Percentiles rank a stretch among this genome's conserved stretches.
phyloP scores from a whole-genome alignment of 306 rosid species.

The Carpinus viminea region DNA sequence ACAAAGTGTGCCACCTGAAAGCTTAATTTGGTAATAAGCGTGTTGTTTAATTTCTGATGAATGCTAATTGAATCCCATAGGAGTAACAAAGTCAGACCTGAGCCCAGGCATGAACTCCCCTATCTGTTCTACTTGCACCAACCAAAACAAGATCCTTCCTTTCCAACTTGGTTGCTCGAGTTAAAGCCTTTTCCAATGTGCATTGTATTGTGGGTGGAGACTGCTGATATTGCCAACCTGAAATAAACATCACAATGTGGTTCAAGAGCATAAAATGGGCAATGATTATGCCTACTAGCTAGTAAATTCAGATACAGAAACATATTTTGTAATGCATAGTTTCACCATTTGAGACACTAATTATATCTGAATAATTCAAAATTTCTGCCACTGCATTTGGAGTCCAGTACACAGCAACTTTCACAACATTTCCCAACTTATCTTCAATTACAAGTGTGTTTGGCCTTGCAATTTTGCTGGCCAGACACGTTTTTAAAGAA shows the following conservation, averaged over 20 bases:
- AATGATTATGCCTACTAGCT: not conserved
- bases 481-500: too few relatives aligned
- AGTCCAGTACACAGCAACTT: not conserved
- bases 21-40: slow-evolving; percentile 34
- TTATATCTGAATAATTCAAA: not conserved
- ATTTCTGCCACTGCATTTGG: not conserved
- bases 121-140: slow-evolving; percentile 91
- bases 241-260: slow-evolving; percentile 17
- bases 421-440: not conserved
- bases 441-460: not conserved
- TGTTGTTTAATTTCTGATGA: slow-evolving; percentile 7
- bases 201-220: slow-evolving; percentile 91
- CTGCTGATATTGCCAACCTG: slow-evolving; percentile 96
- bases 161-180: slow-evolving; percentile 65
- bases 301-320: not conserved
- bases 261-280: not conserved
- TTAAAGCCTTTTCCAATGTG: slow-evolving; percentile 66
- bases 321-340: not conserved
- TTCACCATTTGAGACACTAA: not conserved
- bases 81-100: slow-evolving; percentile 66
- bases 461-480: too few relatives aligned
- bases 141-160: slow-evolving; percentile 75
- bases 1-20: slow-evolving; percentile 90
- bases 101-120: slow-evolving; percentile 95
- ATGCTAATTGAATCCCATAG: slow-evolving; percentile 14